phyloP scores from a whole-genome alignment of 2,329 filamentous ascomycete species.

The Talaromyces sp. region DNA sequence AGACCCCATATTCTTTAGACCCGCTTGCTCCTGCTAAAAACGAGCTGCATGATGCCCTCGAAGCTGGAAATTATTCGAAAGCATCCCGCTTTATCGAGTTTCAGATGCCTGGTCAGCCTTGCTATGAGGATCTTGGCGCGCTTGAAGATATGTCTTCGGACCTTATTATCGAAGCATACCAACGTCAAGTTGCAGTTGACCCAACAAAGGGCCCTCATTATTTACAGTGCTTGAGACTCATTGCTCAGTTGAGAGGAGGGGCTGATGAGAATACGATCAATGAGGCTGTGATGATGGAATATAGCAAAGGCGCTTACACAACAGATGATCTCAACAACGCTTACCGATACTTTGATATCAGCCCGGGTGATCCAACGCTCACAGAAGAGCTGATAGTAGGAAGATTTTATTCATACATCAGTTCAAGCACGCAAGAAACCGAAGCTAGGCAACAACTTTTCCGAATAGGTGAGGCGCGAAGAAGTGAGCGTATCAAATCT shows the following conservation, averaged over 20 bases:
- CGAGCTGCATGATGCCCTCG: constrained; percentile 34
- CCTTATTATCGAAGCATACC: constrained; percentile 58
- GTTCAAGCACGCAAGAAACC: constrained; percentile 51
- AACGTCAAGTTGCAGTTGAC: constrained; percentile 54
- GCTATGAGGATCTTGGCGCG: constrained; percentile 59
- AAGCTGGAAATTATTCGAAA: constrained; percentile 26
- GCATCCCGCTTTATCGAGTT: constrained; percentile 23
- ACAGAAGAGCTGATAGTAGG: constrained; percentile 58
- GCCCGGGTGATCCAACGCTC: constrained; percentile 37
- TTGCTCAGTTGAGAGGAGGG: constrained; percentile 47
- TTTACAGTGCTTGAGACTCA: constrained; percentile 58
- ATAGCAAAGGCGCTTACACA: constrained; percentile 53
- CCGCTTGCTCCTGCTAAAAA: constrained; percentile 29
- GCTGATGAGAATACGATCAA: constrained; percentile 51
- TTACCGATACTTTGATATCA: constrained; percentile 55
- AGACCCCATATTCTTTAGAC: constrained; percentile 24
- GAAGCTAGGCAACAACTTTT: constrained; percentile 52
- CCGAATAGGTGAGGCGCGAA: constrained; percentile 54
- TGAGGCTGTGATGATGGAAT: constrained; percentile 51
- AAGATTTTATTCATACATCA: constrained; percentile 53
- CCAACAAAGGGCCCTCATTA: constrained; percentile 53
- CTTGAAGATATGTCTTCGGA: constrained; percentile 57
- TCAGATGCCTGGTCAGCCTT: constrained; percentile 15
- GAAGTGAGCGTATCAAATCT: constrained; percentile 53
- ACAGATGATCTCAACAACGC: constrained; percentile 52